Percentiles rank a stretch among this genome's conserved stretches.
phyloP scores from a whole-genome alignment of 2,329 filamentous ascomycete genomes.

The Orbilia ellipsospora region DNA sequence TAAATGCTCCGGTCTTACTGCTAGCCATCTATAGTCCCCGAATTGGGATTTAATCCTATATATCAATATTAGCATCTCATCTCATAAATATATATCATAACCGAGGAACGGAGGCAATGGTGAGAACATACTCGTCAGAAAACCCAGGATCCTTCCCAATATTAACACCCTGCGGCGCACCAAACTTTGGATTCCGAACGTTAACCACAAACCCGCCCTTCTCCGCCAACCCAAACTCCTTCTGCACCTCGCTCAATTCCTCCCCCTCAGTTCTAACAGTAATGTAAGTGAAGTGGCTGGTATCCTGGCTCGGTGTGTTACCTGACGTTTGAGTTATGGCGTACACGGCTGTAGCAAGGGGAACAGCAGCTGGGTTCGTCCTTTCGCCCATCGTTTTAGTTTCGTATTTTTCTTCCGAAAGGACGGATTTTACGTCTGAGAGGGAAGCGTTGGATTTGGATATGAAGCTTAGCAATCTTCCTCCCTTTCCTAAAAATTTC shows the following conservation, averaged over 20 bases:
- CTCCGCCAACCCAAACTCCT: slow-evolving; percentile 76
- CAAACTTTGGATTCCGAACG: slow-evolving; percentile 80
- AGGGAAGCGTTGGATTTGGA: slow-evolving; percentile 77
- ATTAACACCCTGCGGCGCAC: slow-evolving; percentile 71
- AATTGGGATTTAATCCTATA: slow-evolving; percentile 77
- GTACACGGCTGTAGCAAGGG: slow-evolving; percentile 87
- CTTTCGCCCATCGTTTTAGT: slow-evolving; percentile 76
- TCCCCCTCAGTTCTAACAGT: slow-evolving; percentile 65
- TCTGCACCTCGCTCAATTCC: slow-evolving; percentile 74
- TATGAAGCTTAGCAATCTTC: slow-evolving; percentile 78
- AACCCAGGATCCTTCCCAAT: slow-evolving; percentile 76
- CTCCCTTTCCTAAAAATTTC: slow-evolving; percentile 69
- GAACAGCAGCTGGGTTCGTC: slow-evolving; percentile 72
- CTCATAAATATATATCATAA: background rate
- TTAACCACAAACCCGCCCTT: slow-evolving; percentile 82
- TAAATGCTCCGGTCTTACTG: slow-evolving; percentile 77
- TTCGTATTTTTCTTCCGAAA: slow-evolving; percentile 74
- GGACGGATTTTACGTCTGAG: slow-evolving; percentile 77
- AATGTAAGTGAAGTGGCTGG: slow-evolving; percentile 80
- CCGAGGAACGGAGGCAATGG: background rate
- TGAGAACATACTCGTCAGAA: slow-evolving; percentile 72
- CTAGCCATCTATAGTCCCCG: slow-evolving; percentile 76
- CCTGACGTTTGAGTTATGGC: slow-evolving; percentile 78
- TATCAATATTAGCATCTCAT: slow-evolving; percentile 31
- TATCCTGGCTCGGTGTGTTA: slow-evolving; percentile 73